Percentiles rank a stretch among this genome's conserved stretches.
phyloP scores from a whole-genome alignment of 306 rosid species.

The Prunus padus region DNA sequence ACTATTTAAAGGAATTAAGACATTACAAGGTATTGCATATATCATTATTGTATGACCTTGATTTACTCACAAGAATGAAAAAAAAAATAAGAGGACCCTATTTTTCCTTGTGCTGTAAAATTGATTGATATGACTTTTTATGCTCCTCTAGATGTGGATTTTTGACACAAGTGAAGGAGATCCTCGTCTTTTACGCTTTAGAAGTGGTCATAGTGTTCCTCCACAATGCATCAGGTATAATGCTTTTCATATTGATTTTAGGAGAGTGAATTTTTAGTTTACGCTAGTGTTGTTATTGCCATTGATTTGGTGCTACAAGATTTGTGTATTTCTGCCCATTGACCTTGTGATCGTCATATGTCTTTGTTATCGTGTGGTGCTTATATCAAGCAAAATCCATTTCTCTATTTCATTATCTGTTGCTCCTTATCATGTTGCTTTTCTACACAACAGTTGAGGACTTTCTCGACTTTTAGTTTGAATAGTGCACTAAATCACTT shows the following conservation, averaged over 20 bases:
- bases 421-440: neutral
- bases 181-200: too few relatives aligned
- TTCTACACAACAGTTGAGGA: neutral
- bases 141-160: too few relatives aligned
- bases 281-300: neutral
- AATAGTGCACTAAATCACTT: neutral
- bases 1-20: neutral
- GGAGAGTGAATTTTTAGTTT: neutral
- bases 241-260: constrained; percentile 31
- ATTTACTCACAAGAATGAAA: neutral
- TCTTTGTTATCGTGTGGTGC: neutral
- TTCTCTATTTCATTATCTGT: neutral
- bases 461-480: constrained; percentile 5
- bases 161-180: too few relatives aligned
- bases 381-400: neutral
- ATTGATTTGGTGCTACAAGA: neutral
- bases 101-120: neutral
- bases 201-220: too few relatives aligned
- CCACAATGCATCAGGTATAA: constrained; percentile 81
- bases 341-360: neutral
- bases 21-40: neutral
- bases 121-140: constrained; percentile 6
- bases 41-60: neutral
- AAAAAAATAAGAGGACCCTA: neutral
- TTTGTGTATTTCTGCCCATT: neutral